Conservation (phyloP, 73 alveolate genomes). For the Stentor coeruleus region DNA sequence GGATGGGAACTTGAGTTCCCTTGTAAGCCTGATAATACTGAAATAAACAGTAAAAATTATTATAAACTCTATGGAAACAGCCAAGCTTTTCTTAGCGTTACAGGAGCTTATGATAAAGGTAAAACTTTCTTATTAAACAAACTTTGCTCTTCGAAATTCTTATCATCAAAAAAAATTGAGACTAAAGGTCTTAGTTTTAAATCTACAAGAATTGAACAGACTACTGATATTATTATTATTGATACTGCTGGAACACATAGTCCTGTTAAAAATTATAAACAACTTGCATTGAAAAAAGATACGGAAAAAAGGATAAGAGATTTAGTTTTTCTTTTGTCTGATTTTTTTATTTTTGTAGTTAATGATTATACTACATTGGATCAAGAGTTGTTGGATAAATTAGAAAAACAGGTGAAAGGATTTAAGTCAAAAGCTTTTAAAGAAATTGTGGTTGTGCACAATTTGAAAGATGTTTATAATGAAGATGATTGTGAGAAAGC, state of each 20-base stretch:
- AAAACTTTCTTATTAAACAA: conserved; percentile 50
- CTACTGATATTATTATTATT: conserved; percentile 37
- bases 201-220: conserved; percentile 43
- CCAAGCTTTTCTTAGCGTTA: conserved; percentile 45
- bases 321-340: conserved; percentile 42
- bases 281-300: conserved; percentile 42
- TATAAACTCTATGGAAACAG: conserved; percentile 12
- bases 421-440: conserved; percentile 39
- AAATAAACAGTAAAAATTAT: not conserved
- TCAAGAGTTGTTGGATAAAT: conserved; percentile 44
- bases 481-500: conserved; percentile 38
- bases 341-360: conserved; percentile 49
- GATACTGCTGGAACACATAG: conserved; percentile 57
- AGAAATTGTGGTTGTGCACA: conserved; percentile 49
- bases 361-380: conserved; percentile 51
- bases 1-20: not conserved
- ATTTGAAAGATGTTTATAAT: conserved; percentile 43
- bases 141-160: conserved; percentile 30
- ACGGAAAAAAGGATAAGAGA: conserved; percentile 43
- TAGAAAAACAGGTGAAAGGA: conserved; percentile 33
- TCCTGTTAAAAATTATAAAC: conserved; percentile 37
- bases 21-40: not conserved
- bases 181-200: conserved; percentile 51
- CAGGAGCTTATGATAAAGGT: conserved; percentile 56
- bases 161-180: conserved; percentile 45